Evolutionary conservation across 164 flowering plant genomes (phyloP).

Genomic region (Amborella trichopoda): DNA sequence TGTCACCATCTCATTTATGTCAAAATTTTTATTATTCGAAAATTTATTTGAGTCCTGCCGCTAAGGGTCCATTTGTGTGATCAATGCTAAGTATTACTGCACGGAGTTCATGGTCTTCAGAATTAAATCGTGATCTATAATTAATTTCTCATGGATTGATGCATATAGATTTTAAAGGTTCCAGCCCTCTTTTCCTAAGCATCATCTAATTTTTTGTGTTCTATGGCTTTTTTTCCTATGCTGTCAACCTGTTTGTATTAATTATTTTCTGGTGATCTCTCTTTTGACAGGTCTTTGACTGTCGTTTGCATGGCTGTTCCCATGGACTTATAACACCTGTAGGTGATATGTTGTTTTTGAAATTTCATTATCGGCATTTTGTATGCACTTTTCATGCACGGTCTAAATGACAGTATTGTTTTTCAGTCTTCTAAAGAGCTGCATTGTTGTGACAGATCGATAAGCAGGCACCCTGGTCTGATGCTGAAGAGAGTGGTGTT

Average conservation of each 20-base stretch:
- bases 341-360: conserved; percentile 4
- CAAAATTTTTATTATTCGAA: no score
- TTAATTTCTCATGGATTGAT: no score
- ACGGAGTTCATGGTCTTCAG: no score
- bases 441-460: conserved; percentile 49
- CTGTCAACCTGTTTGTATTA: background rate
- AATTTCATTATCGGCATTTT: background rate
- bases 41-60: no score
- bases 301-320: conserved; percentile 95
- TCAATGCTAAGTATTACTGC: no score
- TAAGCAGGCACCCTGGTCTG: conserved; percentile 43
- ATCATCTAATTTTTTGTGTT: background rate
- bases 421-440: background rate
- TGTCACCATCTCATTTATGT: no score
- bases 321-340: conserved; percentile 65
- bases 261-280: conserved; percentile 8
- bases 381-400: no score
- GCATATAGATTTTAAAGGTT: no score
- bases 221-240: background rate
- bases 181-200: no score
- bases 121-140: no score
- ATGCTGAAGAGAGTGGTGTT: conserved; percentile 49
- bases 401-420: no score
- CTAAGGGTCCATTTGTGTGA: no score
- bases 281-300: conserved; percentile 68